Conservation (phyloP, 139 green algal species). For the Chlorella ohadii region DNA sequence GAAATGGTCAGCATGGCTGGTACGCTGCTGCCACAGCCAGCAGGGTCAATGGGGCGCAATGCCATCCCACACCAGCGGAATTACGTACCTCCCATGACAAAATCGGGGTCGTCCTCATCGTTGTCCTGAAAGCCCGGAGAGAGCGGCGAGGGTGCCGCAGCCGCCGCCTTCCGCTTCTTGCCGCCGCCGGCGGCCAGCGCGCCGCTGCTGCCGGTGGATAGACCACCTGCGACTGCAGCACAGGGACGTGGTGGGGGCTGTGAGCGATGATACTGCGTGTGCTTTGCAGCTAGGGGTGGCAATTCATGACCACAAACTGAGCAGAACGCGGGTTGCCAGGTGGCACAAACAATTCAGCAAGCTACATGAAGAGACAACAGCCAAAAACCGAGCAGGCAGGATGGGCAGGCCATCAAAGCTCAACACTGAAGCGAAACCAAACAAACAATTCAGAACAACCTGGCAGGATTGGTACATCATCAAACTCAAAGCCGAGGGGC, state of each 20-base stretch:
- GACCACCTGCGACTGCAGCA: neutral
- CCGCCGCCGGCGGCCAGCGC: neutral
- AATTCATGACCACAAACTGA: too few species aligned
- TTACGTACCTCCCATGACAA: neutral
- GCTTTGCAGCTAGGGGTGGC: too few species aligned
- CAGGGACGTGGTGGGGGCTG: too few species aligned
- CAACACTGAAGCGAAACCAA: too few species aligned
- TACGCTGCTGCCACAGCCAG: too few species aligned
- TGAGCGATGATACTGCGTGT: too few species aligned
- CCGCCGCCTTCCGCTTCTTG: conserved; percentile 5
- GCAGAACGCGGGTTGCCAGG: too few species aligned
- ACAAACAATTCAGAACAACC: too few species aligned
- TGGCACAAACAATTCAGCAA: too few species aligned
- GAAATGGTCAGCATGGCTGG: neutral
- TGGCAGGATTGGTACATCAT: conserved; percentile 35
- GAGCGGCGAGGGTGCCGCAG: neutral
- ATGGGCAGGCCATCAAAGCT: conserved; percentile 63
- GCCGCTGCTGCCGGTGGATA: conserved; percentile 11
- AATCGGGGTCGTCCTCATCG: conserved; percentile 41
- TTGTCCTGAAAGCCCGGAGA: neutral
- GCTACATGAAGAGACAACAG: too few species aligned
- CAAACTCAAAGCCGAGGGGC: conserved; percentile 69
- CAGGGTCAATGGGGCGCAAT: too few species aligned
- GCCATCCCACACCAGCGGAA: too few species aligned
- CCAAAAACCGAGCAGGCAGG: neutral